Evolutionary conservation across 331 rosid genomes (phyloP).

Genomic region (Ulmus americana): DNA sequence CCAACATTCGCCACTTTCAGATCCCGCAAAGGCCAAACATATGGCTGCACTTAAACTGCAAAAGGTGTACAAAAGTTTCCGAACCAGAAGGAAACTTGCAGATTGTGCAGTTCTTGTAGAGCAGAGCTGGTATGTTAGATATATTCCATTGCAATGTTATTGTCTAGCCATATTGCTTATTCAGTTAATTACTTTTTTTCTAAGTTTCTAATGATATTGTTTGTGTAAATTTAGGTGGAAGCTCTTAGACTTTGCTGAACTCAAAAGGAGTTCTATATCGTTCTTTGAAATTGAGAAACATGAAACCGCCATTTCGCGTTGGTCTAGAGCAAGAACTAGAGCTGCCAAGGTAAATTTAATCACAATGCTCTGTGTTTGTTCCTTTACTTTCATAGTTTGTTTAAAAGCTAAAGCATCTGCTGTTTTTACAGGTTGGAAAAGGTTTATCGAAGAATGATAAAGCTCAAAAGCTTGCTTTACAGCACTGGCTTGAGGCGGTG

Average conservation of each 20-base stretch:
- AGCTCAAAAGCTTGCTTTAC: slow-evolving; percentile 92
- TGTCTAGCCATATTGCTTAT: slow-evolving; percentile 5
- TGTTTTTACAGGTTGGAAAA: slow-evolving; percentile 77
- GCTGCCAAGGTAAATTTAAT: slow-evolving; percentile 74
- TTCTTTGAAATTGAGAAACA: slow-evolving; percentile 92
- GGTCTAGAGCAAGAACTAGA: slow-evolving; percentile 97
- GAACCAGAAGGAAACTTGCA: slow-evolving; percentile 90
- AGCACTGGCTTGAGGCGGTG: slow-evolving; percentile 99
- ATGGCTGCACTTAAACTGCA: slow-evolving; percentile 86
- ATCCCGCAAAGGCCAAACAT: slow-evolving; percentile 70
- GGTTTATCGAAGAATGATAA: slow-evolving; percentile 82
- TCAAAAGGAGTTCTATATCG: slow-evolving; percentile 85
- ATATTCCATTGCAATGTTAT: slow-evolving; percentile 11
- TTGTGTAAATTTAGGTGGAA: slow-evolving; percentile 65
- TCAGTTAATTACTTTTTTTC: slow-evolving; percentile 2
- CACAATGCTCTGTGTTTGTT: slow-evolving; percentile 8
- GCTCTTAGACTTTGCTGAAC: slow-evolving; percentile 92
- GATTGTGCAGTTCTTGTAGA: slow-evolving; percentile 99
- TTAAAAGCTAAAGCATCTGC: slow-evolving; percentile 13
- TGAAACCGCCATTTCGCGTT: slow-evolving; percentile 89
- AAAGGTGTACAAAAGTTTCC: slow-evolving; percentile 96
- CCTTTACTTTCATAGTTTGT: not conserved
- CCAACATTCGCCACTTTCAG: slow-evolving; percentile 37
- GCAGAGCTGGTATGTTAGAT: slow-evolving; percentile 70
- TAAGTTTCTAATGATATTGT: slow-evolving; percentile 19